A percentile compares a stretch with the other conserved stretches of the same genome.
Evolutionary conservation across 345 rosid species (phyloP).

Genomic region (Lumnitzera littorea): DNA sequence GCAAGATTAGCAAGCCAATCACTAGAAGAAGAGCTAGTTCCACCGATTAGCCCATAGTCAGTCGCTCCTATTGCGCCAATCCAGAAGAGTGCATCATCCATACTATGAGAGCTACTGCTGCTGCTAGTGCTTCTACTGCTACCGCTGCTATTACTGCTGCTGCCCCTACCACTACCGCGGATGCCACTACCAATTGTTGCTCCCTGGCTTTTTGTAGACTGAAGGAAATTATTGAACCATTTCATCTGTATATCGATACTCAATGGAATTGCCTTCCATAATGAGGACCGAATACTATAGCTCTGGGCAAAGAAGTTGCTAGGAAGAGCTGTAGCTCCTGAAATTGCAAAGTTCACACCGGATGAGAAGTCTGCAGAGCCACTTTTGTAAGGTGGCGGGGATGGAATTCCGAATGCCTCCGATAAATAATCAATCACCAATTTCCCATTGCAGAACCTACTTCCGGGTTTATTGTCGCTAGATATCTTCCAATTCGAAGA

Average conservation of each 20-base stretch:
- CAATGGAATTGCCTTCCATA: constrained; percentile 24
- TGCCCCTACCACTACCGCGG: not conserved
- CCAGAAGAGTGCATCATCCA: constrained; percentile 28
- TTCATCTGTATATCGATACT: constrained; percentile 20
- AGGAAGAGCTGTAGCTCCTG: constrained; percentile 31
- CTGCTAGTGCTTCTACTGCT: too few species aligned
- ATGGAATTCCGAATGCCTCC: constrained; percentile 20
- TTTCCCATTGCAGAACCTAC: constrained; percentile 21
- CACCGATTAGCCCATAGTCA: constrained; percentile 31
- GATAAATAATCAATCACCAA: constrained; percentile 35
- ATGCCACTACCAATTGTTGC: not conserved
- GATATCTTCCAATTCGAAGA: not conserved
- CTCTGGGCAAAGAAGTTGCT: constrained; percentile 6
- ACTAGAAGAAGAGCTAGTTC: constrained; percentile 9
- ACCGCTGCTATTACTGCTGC: not conserved
- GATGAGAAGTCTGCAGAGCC: constrained; percentile 4
- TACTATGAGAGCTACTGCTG: not conserved
- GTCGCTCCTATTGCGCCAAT: constrained; percentile 33
- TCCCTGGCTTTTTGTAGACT: constrained; percentile 8
- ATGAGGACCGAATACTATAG: not conserved
- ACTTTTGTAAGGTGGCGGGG: constrained; percentile 19
- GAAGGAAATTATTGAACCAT: constrained; percentile 26
- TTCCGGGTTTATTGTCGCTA: not conserved
- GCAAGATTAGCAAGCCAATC: constrained; percentile 15
- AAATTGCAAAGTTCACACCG: constrained; percentile 35